Percentiles rank a stretch among this genome's conserved stretches.
Conservation (phyloP, 768 basidiomycete species). For the Lactarius sanguifluus region DNA sequence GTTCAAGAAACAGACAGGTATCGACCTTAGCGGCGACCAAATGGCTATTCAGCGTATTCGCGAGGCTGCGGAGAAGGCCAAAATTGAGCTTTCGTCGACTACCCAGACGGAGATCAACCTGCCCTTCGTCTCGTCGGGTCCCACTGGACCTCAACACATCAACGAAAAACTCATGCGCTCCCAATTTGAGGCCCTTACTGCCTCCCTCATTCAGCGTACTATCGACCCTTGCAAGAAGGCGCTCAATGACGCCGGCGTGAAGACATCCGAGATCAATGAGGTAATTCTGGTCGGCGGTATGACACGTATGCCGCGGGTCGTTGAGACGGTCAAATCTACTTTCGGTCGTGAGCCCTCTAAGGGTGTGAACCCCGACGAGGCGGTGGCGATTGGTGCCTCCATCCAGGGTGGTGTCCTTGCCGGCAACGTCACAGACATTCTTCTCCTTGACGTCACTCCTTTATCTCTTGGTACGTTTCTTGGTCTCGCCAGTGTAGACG, state of each 20-base stretch:
- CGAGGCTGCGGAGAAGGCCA: constrained; percentile 99
- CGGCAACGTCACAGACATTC: constrained; percentile 93
- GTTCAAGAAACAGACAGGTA: constrained; percentile 92
- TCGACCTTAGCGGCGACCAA: constrained; percentile 78
- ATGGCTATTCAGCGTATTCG: constrained; percentile 99
- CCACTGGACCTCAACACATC: constrained; percentile 95
- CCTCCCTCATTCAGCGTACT: constrained; percentile 80
- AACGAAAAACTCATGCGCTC: constrained; percentile 87
- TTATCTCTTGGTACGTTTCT: constrained; percentile 79
- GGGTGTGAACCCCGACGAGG: constrained; percentile 99
- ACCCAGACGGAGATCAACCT: constrained; percentile 96
- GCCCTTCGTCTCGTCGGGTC: constrained; percentile 97
- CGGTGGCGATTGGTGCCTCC: constrained; percentile 96
- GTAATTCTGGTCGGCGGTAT: constrained; percentile 99
- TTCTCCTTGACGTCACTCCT: constrained; percentile 94
- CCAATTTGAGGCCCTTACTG: constrained; percentile 87
- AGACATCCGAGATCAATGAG: constrained; percentile 90
- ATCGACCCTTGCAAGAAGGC: constrained; percentile 98
- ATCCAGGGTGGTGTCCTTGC: constrained; percentile 98
- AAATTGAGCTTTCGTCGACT: constrained; percentile 95
- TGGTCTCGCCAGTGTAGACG: not conserved
- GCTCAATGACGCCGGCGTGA: constrained; percentile 88
- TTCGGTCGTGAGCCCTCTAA: constrained; percentile 98
- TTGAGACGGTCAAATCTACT: constrained; percentile 88
- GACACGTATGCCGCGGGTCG: constrained; percentile 96